Evolutionary conservation across 805 yeast genomes (phyloP).

Genomic region (Yamadazyma laniorum): DNA sequence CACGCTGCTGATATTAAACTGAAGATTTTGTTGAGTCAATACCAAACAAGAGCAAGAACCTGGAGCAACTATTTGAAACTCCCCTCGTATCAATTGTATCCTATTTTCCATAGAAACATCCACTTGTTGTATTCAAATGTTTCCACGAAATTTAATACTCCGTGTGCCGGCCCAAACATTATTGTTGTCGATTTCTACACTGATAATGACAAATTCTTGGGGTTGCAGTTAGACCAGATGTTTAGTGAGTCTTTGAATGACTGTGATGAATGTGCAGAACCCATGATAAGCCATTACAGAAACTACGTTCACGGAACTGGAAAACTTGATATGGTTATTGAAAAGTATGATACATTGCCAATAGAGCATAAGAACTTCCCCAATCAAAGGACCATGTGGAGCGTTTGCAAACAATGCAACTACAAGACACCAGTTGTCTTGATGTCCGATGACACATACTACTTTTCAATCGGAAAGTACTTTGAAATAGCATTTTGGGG

Average conservation of each 20-base stretch:
- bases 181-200: constrained; percentile 83
- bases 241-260: constrained; percentile 61
- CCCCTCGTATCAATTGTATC: constrained; percentile 40
- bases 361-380: constrained; percentile 18
- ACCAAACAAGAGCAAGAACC: constrained; percentile 44
- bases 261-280: constrained; percentile 81
- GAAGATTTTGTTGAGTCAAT: constrained; percentile 52
- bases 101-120: constrained; percentile 68
- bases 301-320: constrained; percentile 88
- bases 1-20: constrained; percentile 34
- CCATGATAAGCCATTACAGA: constrained; percentile 70
- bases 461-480: constrained; percentile 89
- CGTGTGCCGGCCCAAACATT: constrained; percentile 89
- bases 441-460: constrained; percentile 86
- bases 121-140: constrained; percentile 79
- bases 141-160: constrained; percentile 79
- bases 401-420: constrained; percentile 79
- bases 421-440: constrained; percentile 72
- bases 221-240: constrained; percentile 80
- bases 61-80: constrained; percentile 41
- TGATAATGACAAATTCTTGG: constrained; percentile 86
- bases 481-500: constrained; percentile 82
- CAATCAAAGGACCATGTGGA: constrained; percentile 79
- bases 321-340: constrained; percentile 74
- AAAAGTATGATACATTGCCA: constrained; percentile 36